Base-by-base conservation (phyloP, 169 alveolate genomes). In the Plasmodium gonderi region DNA sequence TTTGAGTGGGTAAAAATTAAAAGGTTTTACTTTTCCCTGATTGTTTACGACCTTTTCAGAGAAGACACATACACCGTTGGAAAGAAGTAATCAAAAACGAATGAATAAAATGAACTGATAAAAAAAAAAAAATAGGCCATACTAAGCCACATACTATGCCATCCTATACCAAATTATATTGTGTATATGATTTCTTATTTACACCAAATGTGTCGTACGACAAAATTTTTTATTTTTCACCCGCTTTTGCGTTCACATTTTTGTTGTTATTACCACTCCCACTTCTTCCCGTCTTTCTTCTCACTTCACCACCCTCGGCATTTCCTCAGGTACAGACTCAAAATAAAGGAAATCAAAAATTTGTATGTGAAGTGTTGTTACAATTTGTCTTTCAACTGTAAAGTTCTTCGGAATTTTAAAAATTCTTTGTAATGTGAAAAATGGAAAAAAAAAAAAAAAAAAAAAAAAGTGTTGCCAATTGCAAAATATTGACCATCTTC, bases 1-100 rank as follows among this genome's bases (percentile, higher is more conserved):
- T 85, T 85, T 42, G 92, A 85, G 33, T 85, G 92, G 92, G 80
- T 26, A 33, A 85, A 85, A 76, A 72, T 85, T n/a, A 72, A 76
- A 45, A 31, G 92, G 54, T 85, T 85, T 85, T 85, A 85, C 72
- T 85, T 74, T 40, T 49, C 89, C 36, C 60, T 85, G 20, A 85
- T 85, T 65, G 77, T 85, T 49, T 85, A 85, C 45, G 92, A 85
- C 42, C 49, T 74, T 17, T 75, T 51, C 65, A 85, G 26, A 14
- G 87, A 74, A 29, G 92, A 85, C 68, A 11, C 67, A 38, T 49
- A 85, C 31, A 36, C 83, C 54, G 87, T 85, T 8, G 40, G 80
- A 6, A 40, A 36, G 17, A 85, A 75, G 92, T 85, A 85, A 29
- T 6, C 26, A 7, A 26, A 49, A 64, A 74, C 36, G 23, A 3